phyloP scores from a whole-genome alignment of 2,329 filamentous ascomycete species.

The Fusarium xylarioides region DNA sequence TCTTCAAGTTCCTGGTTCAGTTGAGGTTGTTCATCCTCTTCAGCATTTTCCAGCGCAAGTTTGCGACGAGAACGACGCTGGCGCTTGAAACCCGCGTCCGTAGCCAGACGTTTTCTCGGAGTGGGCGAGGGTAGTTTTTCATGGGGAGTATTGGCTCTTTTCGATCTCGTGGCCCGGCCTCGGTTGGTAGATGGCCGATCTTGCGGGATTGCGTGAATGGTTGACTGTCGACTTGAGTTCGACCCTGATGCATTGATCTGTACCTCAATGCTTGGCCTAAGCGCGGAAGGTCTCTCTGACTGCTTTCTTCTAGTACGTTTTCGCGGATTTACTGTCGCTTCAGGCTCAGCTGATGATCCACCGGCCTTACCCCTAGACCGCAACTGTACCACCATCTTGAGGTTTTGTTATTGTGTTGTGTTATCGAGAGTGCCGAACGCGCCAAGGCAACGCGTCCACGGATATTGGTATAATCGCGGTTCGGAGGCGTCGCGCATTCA shows the following conservation, averaged over 20 bases:
- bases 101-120: conserved; percentile 20
- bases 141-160: background rate
- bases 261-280: conserved; percentile 6
- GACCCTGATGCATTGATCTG: background rate
- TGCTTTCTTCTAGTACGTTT: background rate
- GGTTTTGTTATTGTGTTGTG: conserved; percentile 10
- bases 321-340: background rate
- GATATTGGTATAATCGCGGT: background rate
- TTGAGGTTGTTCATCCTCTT: background rate
- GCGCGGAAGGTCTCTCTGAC: background rate
- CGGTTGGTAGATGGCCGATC: background rate
- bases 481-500: background rate
- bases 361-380: conserved; percentile 16
- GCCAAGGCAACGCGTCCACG: background rate
- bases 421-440: background rate
- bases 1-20: background rate
- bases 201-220: background rate
- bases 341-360: background rate
- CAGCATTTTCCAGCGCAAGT: background rate
- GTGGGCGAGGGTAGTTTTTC: background rate
- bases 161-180: conserved; percentile 23
- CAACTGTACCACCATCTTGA: conserved; percentile 20
- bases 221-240: background rate
- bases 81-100: conserved; percentile 1
- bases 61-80: background rate